These are phyloP conservation scores for Hanseniaspora sp. DNA, from an alignment of 1,139 yeast genomes.

Conservation along the genomic window DNA sequence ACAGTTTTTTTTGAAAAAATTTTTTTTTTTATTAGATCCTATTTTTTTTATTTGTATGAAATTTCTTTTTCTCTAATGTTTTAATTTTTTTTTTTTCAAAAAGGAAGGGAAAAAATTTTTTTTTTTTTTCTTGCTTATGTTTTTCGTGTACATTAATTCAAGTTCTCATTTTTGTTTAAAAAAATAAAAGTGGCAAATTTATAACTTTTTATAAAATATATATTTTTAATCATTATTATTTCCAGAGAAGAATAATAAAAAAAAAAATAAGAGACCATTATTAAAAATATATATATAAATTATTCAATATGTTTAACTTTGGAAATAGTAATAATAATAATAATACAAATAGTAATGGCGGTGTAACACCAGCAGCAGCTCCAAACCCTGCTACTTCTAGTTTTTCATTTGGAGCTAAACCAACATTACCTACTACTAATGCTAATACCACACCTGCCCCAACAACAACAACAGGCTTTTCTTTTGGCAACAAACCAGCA, in stretches of 20 bases:
- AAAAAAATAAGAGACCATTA: too few relatives aligned
- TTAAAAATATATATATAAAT: not conserved
- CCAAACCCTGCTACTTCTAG: conserved; percentile 1
- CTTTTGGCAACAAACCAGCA: not conserved
- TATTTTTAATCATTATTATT: too few relatives aligned
- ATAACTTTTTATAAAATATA: too few relatives aligned
- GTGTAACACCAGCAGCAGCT: conserved; percentile 7
- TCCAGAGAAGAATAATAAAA: too few relatives aligned
- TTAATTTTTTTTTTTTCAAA: not conserved
- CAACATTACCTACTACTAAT: not conserved
- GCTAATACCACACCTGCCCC: not conserved
- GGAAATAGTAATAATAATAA: not conserved
- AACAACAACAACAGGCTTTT: not conserved
- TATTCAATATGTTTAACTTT: conserved; percentile 2
- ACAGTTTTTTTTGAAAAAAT: not conserved
- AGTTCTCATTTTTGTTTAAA: too few relatives aligned
- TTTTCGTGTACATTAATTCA: too few relatives aligned
- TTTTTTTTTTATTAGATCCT: not conserved
- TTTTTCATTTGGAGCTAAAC: conserved; percentile 4
- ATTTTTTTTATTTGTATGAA: not conserved
- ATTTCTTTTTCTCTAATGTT: not conserved
- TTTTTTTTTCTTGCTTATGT: too few relatives aligned
- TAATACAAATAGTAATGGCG: not conserved
- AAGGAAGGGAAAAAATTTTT: not conserved
- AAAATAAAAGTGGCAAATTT: not conserved